Evolutionary conservation across 306 rosid species (phyloP).

Genomic region (Spatholobus suberectus): DNA sequence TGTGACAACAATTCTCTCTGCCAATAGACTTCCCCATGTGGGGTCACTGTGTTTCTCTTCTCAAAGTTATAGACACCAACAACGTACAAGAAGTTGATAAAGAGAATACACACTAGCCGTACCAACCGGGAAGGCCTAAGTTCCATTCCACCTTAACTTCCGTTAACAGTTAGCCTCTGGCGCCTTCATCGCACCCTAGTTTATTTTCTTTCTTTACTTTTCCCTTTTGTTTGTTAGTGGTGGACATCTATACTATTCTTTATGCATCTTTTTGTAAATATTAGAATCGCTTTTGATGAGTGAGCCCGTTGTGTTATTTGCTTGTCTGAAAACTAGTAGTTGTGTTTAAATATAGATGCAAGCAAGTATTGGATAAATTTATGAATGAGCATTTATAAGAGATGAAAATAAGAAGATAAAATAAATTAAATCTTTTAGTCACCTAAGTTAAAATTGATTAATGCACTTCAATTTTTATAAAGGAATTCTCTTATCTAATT

Average conservation of each 20-base stretch:
- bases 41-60: slow-evolving; percentile 34
- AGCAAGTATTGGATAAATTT: no score
- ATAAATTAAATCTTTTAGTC: no score
- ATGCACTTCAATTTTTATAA: no score
- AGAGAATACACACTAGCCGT: slow-evolving; percentile 3
- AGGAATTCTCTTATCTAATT: no score
- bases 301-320: neutral
- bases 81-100: slow-evolving; percentile 7
- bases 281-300: neutral
- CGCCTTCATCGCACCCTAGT: neutral
- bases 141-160: slow-evolving; percentile 21
- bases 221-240: neutral
- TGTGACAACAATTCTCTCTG: slow-evolving; percentile 6
- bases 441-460: no score
- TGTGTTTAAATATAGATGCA: neutral
- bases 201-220: neutral
- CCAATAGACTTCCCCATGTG: slow-evolving; percentile 5
- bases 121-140: slow-evolving; percentile 20
- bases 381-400: no score
- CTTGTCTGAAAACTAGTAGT: neutral
- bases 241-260: neutral
- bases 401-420: no score
- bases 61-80: neutral
- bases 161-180: neutral
- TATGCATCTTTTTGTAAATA: neutral